These are phyloP conservation scores for Lycium barbarum DNA, from an alignment of 257 asterid species.

Conservation along the genomic window DNA sequence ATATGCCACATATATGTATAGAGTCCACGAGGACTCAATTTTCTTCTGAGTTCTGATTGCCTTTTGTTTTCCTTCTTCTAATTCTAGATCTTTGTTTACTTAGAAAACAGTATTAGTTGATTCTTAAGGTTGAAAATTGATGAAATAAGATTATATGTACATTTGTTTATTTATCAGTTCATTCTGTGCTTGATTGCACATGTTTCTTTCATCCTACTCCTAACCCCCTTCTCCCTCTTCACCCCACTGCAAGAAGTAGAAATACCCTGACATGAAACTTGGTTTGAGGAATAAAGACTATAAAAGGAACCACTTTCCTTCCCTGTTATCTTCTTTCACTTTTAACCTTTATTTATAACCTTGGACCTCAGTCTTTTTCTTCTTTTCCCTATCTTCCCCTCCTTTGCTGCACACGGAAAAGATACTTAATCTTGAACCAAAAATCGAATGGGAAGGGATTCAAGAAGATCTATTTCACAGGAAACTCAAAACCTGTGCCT, in stretches of 20 bases:
- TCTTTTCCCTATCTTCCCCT: neutral
- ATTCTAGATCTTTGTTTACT: too few species aligned
- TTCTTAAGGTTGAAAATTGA: neutral
- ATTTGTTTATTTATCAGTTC: too few species aligned
- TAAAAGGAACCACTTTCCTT: too few species aligned
- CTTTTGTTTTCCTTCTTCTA: neutral
- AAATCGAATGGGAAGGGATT: neutral
- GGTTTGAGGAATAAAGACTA: too few species aligned
- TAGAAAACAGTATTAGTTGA: neutral
- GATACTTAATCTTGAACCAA: neutral
- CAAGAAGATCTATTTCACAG: neutral
- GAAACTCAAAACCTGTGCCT: slow-evolving; percentile 1
- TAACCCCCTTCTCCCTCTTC: too few species aligned
- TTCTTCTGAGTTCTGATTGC: neutral
- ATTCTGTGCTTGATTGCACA: too few species aligned
- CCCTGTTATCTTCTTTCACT: neutral
- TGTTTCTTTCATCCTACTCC: too few species aligned
- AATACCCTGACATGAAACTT: too few species aligned
- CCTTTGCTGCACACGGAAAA: neutral
- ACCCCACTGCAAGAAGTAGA: too few species aligned
- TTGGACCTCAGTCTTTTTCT: neutral
- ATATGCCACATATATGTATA: neutral
- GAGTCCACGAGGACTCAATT: neutral
- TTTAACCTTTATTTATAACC: neutral
- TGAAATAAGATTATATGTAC: too few species aligned